Evolutionary conservation across 495 filamentous ascomycete species (phyloP).

Genomic region (Gamarada debralockiae): DNA sequence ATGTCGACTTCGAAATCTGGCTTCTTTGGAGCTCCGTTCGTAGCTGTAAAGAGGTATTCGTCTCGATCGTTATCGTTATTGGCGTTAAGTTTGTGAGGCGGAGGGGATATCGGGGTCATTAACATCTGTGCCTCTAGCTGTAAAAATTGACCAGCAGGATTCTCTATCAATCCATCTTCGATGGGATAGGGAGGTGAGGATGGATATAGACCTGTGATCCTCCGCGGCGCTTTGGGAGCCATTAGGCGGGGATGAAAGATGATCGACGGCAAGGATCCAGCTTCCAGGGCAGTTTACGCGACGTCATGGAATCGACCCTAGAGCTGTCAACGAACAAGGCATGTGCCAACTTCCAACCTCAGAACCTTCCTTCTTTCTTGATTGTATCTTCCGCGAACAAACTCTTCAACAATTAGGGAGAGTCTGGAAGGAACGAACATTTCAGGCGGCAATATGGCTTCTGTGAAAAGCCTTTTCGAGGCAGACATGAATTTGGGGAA

Average conservation of each 20-base stretch:
- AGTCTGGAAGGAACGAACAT: neutral
- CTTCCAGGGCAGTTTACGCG: neutral
- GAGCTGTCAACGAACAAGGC: too few species aligned
- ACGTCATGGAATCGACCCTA: constrained; percentile 10
- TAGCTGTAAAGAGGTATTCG: constrained; percentile 3
- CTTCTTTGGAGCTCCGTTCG: neutral
- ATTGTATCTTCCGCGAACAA: neutral
- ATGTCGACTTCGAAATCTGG: constrained; percentile 15
- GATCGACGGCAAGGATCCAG: too few species aligned
- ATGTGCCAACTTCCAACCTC: constrained; percentile 11
- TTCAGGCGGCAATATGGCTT: constrained; percentile 4
- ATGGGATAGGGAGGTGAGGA: too few species aligned
- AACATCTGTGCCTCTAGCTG: too few species aligned
- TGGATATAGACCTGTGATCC: too few species aligned
- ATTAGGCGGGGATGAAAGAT: too few species aligned
- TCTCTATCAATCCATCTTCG: too few species aligned
- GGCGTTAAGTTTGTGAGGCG: neutral
- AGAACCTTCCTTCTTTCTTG: neutral
- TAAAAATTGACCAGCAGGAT: too few species aligned
- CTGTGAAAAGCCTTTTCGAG: constrained; percentile 15
- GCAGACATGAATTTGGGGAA: constrained; percentile 9
- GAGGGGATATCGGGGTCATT: too few species aligned
- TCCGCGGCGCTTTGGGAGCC: too few species aligned
- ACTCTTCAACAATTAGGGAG: too few species aligned
- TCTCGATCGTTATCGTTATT: neutral